Percentiles rank a stretch among this genome's conserved stretches.
These are phyloP conservation scores for Cucumis sativus DNA, from an alignment of 306 rosid genomes.

Conservation along the genomic window Cucumber_9930_V3 NC_026660.2:30403501-30404000, in stretches of 20 bases:
- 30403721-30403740: not conserved
- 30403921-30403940: not conserved
- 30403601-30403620: conserved; percentile 8
- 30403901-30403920: not conserved
- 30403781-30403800: not conserved
- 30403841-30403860: not conserved
- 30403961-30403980: not conserved
- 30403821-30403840: not conserved
- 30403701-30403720: not conserved
- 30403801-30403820: not conserved
- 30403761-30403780: too few species aligned
- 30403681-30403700: not conserved
- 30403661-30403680: not conserved
- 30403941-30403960: not conserved
- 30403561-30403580: not conserved
- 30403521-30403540: not conserved
- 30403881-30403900: not conserved
- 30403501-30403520: not conserved
- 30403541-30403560: not conserved
- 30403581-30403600: not conserved
- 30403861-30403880: not conserved
- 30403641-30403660: conserved; percentile 58
- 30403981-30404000: not conserved
- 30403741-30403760: not conserved
- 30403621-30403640: conserved; percentile 98